A percentile compares a stretch with the other conserved stretches of the same genome.
phyloP scores from a whole-genome alignment of 371 early-diverging fungal species.

The Mortierella sp. region DNA sequence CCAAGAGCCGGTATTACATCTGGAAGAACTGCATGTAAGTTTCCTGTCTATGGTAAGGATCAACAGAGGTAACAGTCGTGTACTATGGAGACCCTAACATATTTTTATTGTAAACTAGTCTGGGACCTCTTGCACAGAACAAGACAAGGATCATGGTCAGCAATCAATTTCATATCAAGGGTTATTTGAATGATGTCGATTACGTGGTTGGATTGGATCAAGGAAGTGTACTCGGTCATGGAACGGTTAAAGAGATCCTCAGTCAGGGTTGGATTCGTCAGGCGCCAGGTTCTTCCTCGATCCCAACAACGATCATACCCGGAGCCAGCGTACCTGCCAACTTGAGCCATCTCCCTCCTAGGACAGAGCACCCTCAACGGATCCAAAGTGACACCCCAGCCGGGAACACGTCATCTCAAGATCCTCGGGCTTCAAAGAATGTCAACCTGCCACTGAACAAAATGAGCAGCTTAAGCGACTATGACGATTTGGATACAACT shows the following conservation, averaged over 20 bases:
- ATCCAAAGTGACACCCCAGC: not conserved
- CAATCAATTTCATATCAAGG: slow-evolving; percentile 51
- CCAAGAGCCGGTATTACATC: slow-evolving; percentile 44
- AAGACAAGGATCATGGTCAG: slow-evolving; percentile 47
- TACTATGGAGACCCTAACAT: too few species aligned
- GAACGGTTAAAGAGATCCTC: slow-evolving; percentile 40
- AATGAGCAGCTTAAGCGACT: slow-evolving; percentile 46
- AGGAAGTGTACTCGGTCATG: slow-evolving; percentile 42
- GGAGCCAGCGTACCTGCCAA: slow-evolving; percentile 52
- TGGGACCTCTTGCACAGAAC: slow-evolving; percentile 39
- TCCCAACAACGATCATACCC: slow-evolving; percentile 50
- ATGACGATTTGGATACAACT: slow-evolving; percentile 51
- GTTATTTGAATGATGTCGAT: slow-evolving; percentile 46
- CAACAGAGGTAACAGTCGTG: not conserved
- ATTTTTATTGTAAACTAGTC: slow-evolving; percentile 5
- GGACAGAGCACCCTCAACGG: slow-evolving; percentile 12
- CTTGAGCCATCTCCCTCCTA: slow-evolving; percentile 31
- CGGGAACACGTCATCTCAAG: slow-evolving; percentile 11
- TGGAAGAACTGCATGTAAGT: slow-evolving; percentile 54
- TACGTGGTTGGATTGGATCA: slow-evolving; percentile 54
- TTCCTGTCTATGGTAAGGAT: not conserved
- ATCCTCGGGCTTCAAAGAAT: slow-evolving; percentile 35
- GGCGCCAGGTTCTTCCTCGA: slow-evolving; percentile 40
- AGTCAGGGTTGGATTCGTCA: slow-evolving; percentile 53
- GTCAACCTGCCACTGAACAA: slow-evolving; percentile 46